Evolutionary conservation across 2,329 filamentous ascomycete genomes (phyloP).

Genomic region (Trichoderma aggressivum): DNA sequence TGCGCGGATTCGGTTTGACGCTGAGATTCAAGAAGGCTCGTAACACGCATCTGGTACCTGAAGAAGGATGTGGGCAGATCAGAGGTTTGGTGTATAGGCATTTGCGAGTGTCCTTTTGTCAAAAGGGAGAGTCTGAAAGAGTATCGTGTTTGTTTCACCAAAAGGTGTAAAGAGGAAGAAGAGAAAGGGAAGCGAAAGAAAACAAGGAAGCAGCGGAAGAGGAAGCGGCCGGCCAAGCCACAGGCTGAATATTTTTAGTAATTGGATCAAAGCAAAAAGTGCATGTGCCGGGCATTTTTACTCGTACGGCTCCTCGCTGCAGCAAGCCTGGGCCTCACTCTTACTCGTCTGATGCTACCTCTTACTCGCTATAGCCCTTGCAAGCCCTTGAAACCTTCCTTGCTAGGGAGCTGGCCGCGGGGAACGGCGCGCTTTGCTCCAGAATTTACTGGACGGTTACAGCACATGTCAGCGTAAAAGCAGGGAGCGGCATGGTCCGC

Average conservation of each 20-base stretch:
- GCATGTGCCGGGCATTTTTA: not conserved
- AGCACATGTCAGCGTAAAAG: constrained; percentile 10
- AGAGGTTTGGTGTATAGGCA: constrained; percentile 52
- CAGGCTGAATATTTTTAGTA: constrained; percentile 17
- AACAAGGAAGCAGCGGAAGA: constrained; percentile 8
- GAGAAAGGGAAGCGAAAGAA: constrained; percentile 9
- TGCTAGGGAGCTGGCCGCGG: not conserved
- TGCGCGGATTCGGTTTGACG: constrained; percentile 49
- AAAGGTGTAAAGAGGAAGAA: constrained; percentile 18
- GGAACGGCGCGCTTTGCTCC: constrained; percentile 1
- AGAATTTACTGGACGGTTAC: not conserved
- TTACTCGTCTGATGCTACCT: not conserved
- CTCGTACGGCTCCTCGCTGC: not conserved
- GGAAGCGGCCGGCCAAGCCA: not conserved
- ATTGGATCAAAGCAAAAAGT: not conserved
- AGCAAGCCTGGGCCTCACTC: constrained; percentile 1
- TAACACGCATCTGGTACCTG: constrained; percentile 56
- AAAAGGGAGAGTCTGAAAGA: constrained; percentile 12
- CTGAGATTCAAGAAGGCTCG: constrained; percentile 47
- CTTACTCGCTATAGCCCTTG: constrained; percentile 3
- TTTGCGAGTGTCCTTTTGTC: constrained; percentile 36
- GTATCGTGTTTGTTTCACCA: constrained; percentile 9
- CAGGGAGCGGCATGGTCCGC: not conserved
- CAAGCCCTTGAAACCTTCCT: constrained; percentile 8
- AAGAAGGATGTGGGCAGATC: constrained; percentile 47